A percentile compares a stretch with the other conserved stretches of the same genome.
Conservation (phyloP, 805 yeast genomes). For the Starmerella bombi region DNA sequence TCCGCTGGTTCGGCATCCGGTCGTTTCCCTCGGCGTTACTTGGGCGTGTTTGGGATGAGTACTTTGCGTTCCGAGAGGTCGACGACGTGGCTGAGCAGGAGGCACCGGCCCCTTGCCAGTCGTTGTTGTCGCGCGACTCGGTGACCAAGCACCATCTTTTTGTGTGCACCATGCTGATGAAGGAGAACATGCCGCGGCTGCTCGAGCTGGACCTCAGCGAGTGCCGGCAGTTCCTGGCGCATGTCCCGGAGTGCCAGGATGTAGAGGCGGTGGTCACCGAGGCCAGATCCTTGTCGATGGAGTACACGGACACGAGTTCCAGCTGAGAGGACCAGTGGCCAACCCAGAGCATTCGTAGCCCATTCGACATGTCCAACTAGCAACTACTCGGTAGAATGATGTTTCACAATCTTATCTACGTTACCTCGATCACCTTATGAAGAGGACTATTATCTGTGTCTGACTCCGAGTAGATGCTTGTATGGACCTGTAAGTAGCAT, state of each 20-base stretch:
- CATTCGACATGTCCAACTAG: too few relatives aligned
- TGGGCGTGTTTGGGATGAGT: conserved; percentile 79
- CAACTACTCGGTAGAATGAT: too few relatives aligned
- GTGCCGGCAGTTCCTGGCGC: conserved; percentile 55
- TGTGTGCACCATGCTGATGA: conserved; percentile 62
- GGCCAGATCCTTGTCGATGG: conserved; percentile 3
- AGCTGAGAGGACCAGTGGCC: too few relatives aligned
- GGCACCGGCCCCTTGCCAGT: background rate
- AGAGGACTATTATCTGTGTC: conserved; percentile 5
- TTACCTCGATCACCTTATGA: conserved; percentile 14
- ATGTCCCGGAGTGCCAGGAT: conserved; percentile 15
- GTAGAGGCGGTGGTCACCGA: conserved; percentile 17
- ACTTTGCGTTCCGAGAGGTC: conserved; percentile 50
- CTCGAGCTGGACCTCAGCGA: conserved; percentile 85
- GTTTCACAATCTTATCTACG: conserved; percentile 13
- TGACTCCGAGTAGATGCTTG: conserved; percentile 1
- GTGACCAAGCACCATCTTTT: conserved; percentile 40
- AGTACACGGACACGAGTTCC: background rate
- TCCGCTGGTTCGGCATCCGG: conserved; percentile 78
- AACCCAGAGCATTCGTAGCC: too few relatives aligned
- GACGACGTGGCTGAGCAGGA: background rate
- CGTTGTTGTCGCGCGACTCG: background rate
- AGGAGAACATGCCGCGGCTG: conserved; percentile 63
- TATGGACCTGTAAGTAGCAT: background rate
- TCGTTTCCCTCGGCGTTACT: conserved; percentile 70